These are phyloP conservation scores for Seiridium unicorne DNA, from an alignment of 2,329 filamentous ascomycete genomes.

Conservation along the genomic window DNA sequence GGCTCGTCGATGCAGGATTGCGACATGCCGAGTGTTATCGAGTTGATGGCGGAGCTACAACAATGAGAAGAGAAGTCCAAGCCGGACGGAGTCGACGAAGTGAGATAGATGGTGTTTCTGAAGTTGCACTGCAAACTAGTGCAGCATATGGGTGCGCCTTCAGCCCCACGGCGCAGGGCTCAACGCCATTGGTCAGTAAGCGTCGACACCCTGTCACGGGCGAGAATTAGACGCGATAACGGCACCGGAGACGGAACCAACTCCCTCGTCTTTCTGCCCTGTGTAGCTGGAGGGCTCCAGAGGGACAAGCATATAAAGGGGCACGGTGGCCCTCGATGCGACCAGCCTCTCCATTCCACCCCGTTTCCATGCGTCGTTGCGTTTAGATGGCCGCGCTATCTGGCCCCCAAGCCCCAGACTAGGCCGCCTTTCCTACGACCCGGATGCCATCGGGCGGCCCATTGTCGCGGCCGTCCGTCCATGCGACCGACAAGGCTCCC, in stretches of 20 bases:
- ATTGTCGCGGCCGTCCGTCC: conserved; percentile 18
- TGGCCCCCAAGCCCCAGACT: conserved; percentile 26
- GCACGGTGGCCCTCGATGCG: conserved; percentile 20
- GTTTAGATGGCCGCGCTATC: conserved; percentile 19
- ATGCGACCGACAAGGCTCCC: conserved; percentile 19
- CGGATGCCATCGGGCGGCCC: conserved; percentile 20
- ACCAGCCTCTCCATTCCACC: conserved; percentile 13
- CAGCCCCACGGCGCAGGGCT: conserved; percentile 16
- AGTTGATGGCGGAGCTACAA: no score
- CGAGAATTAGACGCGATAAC: conserved; percentile 16
- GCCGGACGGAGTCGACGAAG: no score
- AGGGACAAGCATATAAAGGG: conserved; percentile 25
- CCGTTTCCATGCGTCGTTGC: conserved; percentile 14
- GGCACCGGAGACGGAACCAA: conserved; percentile 9
- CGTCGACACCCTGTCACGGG: conserved; percentile 13
- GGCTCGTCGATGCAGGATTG: no score
- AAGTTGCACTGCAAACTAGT: not conserved
- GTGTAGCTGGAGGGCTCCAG: conserved; percentile 9
- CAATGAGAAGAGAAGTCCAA: no score
- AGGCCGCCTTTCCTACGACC: conserved; percentile 19
- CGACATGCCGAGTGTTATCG: no score
- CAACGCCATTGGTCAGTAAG: conserved; percentile 23
- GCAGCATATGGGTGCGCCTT: conserved; percentile 1
- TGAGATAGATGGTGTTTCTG: not conserved
- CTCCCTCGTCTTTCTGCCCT: conserved; percentile 18